These are phyloP conservation scores for Penicillium vulpinum DNA, from an alignment of 2,329 filamentous ascomycete genomes.

Conservation along the genomic window DNA sequence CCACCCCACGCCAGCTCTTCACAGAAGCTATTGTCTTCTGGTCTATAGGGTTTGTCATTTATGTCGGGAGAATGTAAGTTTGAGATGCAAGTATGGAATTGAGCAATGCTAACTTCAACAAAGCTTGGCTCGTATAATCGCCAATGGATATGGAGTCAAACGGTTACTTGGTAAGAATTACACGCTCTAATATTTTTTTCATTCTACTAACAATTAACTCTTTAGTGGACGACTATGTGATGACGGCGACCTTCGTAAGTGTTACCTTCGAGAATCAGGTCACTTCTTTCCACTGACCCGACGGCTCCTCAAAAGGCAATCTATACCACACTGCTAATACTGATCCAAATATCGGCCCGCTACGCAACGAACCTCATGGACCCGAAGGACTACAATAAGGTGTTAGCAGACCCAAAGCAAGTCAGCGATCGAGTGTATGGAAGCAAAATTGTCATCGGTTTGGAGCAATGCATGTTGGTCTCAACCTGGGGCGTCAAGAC, in stretches of 20 bases:
- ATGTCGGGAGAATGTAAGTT: constrained; percentile 32
- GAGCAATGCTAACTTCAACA: constrained; percentile 4
- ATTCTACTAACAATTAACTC: neutral
- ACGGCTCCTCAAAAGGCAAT: constrained; percentile 28
- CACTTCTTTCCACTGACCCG: neutral
- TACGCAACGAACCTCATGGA: constrained; percentile 44
- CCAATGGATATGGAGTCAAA: constrained; percentile 24
- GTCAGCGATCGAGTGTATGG: constrained; percentile 47
- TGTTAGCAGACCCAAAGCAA: constrained; percentile 40
- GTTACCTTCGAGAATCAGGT: neutral
- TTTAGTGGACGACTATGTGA: constrained; percentile 41
- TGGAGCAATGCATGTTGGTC: constrained; percentile 52
- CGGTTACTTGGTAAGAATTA: constrained; percentile 28
- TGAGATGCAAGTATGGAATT: neutral
- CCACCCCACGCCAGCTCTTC: constrained; percentile 31
- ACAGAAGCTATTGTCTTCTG: constrained; percentile 33
- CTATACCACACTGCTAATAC: constrained; percentile 35
- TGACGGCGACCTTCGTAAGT: constrained; percentile 41
- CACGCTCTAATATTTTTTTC: neutral
- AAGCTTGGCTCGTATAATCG: constrained; percentile 30
- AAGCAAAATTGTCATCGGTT: constrained; percentile 51
- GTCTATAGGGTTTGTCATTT: constrained; percentile 32
- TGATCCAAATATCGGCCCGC: constrained; percentile 40
- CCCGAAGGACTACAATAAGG: constrained; percentile 31
- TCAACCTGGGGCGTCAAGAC: constrained; percentile 55